phyloP scores from a whole-genome alignment of 2,329 filamentous ascomycete species.

The Ophiocordyceps camponoti-saundersi region DNA sequence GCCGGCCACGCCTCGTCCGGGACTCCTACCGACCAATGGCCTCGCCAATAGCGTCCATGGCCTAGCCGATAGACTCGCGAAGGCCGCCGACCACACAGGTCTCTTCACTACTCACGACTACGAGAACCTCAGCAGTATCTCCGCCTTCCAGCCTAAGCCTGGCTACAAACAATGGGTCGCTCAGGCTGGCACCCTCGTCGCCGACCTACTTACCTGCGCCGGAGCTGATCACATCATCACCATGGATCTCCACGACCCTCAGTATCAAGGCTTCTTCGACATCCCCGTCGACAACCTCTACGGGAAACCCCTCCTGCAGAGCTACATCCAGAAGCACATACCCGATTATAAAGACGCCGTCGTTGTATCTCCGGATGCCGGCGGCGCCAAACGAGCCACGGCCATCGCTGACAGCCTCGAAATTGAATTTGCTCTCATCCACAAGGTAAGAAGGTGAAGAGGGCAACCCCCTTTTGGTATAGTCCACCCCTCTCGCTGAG shows the following conservation, averaged over 20 bases:
- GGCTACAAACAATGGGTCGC: slow-evolving; percentile 99
- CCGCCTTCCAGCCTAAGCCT: slow-evolving; percentile 58
- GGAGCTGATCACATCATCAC: slow-evolving; percentile 68
- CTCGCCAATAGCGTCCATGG: slow-evolving; percentile 48
- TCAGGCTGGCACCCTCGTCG: slow-evolving; percentile 58
- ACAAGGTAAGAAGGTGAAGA: slow-evolving; percentile 47
- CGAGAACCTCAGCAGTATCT: slow-evolving; percentile 37
- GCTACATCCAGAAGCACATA: slow-evolving; percentile 64
- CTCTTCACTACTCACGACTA: slow-evolving; percentile 49
- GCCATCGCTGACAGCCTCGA: slow-evolving; percentile 85
- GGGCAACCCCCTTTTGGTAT: slow-evolving; percentile 15
- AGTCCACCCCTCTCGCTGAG: not conserved
- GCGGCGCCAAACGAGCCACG: slow-evolving; percentile 89
- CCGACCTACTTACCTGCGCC: not conserved
- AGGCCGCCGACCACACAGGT: slow-evolving; percentile 27
- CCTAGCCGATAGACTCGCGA: slow-evolving; percentile 57
- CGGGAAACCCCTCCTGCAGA: slow-evolving; percentile 56
- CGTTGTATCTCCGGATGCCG: slow-evolving; percentile 90
- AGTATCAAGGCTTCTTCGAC: slow-evolving; percentile 98
- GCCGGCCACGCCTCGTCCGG: slow-evolving; percentile 67
- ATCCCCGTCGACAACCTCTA: slow-evolving; percentile 98
- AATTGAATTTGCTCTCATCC: slow-evolving; percentile 93
- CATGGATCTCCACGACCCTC: slow-evolving; percentile 89
- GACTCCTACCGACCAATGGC: slow-evolving; percentile 47
- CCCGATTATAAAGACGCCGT: slow-evolving; percentile 74